These are phyloP conservation scores for Aspergillus fijiensis DNA, from an alignment of 2,329 filamentous ascomycete species.

Conservation along the genomic window DNA sequence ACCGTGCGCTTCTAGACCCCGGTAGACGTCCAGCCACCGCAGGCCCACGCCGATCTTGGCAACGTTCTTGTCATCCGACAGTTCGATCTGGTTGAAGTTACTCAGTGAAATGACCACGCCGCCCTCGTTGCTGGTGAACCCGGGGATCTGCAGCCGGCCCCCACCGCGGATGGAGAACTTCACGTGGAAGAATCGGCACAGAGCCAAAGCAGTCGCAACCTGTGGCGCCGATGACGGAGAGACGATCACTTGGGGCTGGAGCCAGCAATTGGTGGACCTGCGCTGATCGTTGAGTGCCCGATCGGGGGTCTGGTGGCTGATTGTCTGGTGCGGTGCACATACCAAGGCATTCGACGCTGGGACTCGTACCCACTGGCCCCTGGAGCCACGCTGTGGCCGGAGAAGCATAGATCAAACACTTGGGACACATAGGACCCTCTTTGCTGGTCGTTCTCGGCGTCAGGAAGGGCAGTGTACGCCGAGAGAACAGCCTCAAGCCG, in stretches of 20 bases:
- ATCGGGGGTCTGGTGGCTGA: not conserved
- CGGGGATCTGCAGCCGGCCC: conserved; percentile 21
- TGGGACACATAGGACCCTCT: not conserved
- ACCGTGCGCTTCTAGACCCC: conserved; percentile 39
- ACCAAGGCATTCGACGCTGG: conserved; percentile 4
- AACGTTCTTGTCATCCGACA: conserved; percentile 34
- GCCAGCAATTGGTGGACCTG: conserved; percentile 7
- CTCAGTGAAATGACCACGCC: conserved; percentile 53
- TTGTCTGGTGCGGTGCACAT: not conserved
- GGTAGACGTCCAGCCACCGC: conserved; percentile 48
- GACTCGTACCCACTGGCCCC: conserved; percentile 3
- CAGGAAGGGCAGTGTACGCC: not conserved
- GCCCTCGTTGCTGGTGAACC: conserved; percentile 22
- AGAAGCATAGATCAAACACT: conserved; percentile 1
- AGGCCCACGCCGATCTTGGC: conserved; percentile 49
- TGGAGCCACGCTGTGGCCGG: not conserved
- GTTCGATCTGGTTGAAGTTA: conserved; percentile 37
- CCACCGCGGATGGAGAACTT: conserved; percentile 22
- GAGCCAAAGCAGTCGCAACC: not conserved
- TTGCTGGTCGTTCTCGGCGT: not conserved
- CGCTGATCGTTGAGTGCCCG: not conserved
- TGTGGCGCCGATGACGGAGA: not conserved
- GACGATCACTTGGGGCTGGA: conserved; percentile 2
- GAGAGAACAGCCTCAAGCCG: conserved; percentile 1
- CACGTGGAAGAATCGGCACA: conserved; percentile 9